Evolutionary conservation across 768 basidiomycete genomes (phyloP).

Genomic region (Termitomyces sp.): DNA sequence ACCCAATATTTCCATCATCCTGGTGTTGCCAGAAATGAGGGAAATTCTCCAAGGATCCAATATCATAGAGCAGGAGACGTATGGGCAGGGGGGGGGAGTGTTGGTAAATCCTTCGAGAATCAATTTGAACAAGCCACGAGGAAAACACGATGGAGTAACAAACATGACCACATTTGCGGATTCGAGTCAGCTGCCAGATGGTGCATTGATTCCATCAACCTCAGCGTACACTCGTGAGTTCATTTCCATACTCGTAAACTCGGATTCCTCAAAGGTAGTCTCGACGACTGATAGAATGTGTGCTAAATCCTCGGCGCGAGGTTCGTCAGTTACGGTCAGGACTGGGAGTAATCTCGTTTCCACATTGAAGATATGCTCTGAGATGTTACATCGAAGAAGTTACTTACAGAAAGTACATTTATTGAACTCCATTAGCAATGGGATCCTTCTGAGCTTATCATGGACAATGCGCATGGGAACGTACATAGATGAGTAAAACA

Average conservation of each 20-base stretch:
- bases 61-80: neutral
- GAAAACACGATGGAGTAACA: slow-evolving; percentile 1
- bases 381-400: too few relatives aligned
- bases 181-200: neutral
- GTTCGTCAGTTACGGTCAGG: too few relatives aligned
- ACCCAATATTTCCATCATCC: too few relatives aligned
- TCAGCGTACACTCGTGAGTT: neutral
- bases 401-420: too few relatives aligned
- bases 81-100: neutral
- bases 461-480: too few relatives aligned
- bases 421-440: too few relatives aligned
- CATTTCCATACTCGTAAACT: neutral
- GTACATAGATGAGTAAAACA: too few relatives aligned
- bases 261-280: neutral
- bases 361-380: too few relatives aligned
- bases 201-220: neutral
- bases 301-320: neutral
- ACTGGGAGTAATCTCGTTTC: too few relatives aligned
- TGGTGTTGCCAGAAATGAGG: too few relatives aligned
- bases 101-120: neutral
- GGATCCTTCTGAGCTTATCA: too few relatives aligned
- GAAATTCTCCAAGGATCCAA: too few relatives aligned
- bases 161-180: neutral
- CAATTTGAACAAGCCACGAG: neutral
- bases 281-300: neutral